phyloP scores from a whole-genome alignment of 2,329 filamentous ascomycete genomes.

The Chaetomium sp. region DNA sequence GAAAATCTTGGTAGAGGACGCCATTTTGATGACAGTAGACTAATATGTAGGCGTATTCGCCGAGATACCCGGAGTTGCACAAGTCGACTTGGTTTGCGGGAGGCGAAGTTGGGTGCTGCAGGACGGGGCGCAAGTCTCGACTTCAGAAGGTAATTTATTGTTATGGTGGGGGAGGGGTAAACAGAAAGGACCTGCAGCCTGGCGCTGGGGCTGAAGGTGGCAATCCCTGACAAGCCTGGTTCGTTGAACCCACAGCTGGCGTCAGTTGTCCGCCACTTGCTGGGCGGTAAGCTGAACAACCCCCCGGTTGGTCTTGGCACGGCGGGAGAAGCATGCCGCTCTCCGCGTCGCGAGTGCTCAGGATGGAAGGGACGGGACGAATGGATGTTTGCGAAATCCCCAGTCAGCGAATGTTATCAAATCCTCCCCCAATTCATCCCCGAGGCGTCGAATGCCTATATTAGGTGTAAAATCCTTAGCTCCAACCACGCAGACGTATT shows the following conservation, averaged over 20 bases:
- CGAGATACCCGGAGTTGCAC: conserved; percentile 12
- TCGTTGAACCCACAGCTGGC: conserved; percentile 13
- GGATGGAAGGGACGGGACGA: too few species aligned
- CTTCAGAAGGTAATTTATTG: conserved; percentile 17
- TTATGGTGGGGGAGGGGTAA: conserved; percentile 37
- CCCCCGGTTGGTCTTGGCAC: not conserved
- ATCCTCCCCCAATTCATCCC: not conserved
- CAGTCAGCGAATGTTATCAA: not conserved
- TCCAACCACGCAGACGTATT: not conserved
- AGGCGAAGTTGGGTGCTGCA: conserved; percentile 18
- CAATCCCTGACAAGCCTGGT: not conserved
- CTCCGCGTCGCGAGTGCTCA: not conserved
- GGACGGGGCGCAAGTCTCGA: conserved; percentile 13
- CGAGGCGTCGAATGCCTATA: not conserved
- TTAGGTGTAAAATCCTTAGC: not conserved
- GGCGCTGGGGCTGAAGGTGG: conserved; percentile 22
- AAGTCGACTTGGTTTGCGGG: conserved; percentile 14
- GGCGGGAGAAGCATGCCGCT: not conserved
- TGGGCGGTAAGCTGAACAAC: not conserved
- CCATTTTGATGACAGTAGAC: conserved; percentile 40
- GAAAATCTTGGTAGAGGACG: conserved; percentile 67
- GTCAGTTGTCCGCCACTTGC: conserved; percentile 16
- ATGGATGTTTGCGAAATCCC: not conserved
- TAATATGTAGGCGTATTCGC: conserved; percentile 29
- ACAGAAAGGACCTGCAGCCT: conserved; percentile 25